These are phyloP conservation scores for Brettanomyces sp. DNA, from an alignment of 805 yeast genomes.

Conservation along the genomic window DNA sequence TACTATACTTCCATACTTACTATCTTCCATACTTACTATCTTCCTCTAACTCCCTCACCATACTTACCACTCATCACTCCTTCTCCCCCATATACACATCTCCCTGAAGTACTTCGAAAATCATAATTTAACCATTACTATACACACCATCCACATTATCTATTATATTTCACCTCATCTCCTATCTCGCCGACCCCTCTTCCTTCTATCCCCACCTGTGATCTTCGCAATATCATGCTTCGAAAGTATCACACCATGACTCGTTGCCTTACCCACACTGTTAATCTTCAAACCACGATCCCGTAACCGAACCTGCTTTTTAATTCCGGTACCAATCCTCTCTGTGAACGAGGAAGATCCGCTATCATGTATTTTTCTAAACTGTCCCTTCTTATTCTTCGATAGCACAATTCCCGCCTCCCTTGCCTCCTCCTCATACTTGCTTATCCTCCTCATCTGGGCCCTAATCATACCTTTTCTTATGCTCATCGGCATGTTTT, in stretches of 20 bases:
- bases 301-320: conserved; percentile 32
- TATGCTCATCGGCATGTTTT: conserved; percentile 82
- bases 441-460: conserved; percentile 40
- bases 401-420: conserved; percentile 89
- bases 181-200: too few relatives aligned
- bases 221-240: conserved; percentile 53
- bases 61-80: too few relatives aligned
- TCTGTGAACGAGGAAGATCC: conserved; percentile 43
- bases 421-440: conserved; percentile 66
- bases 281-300: conserved; percentile 75
- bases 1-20: too few relatives aligned
- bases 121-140: too few relatives aligned
- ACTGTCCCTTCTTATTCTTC: conserved; percentile 55
- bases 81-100: too few relatives aligned
- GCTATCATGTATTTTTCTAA: conserved; percentile 46
- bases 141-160: too few relatives aligned
- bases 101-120: too few relatives aligned
- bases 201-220: conserved; percentile 8
- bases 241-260: conserved; percentile 69
- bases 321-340: conserved; percentile 40
- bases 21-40: too few relatives aligned
- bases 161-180: too few relatives aligned
- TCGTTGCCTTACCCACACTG: conserved; percentile 66
- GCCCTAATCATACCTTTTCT: conserved; percentile 74
- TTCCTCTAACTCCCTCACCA: too few relatives aligned